Evolutionary conservation across 345 rosid genomes (phyloP), one percentile per base, ranked within the genome.

Genomic region (Clarkia xantiana): DNA sequence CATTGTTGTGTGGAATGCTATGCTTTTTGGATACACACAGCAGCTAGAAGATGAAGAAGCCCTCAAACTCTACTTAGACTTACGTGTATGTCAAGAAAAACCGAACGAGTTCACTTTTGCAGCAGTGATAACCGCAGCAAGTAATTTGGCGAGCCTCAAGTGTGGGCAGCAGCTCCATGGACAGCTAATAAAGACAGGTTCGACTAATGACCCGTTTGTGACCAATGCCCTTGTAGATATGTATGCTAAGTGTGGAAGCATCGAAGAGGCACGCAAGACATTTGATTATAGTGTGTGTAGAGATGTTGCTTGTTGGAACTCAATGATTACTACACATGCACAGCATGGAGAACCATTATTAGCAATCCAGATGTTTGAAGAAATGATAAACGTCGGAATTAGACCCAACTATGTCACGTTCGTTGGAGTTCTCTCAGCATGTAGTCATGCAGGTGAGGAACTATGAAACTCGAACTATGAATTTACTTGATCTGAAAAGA

Each of bases 221-320:
- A 58, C 73, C 43, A 82, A 78, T 62, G 69, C 94, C 23, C 67
- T 80, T 38, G 41, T 86, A 45, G 82, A 80, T 55, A 86, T 80
- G 96, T 82, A 82, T 42, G 74, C 84, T 43, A 86, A 86, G 68
- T 76, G 94, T 56, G 94, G 94, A 62, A 73, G 76, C 58, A 69
- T 80, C 4, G 64, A 57, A 61, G 79, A 73, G 47, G 84, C 96
- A 40, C 18, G 58, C 18, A 71, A 67, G 61, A 66, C 75, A 55
- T 82, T 78, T 64, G 44, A 29, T 59, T 65, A 62, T 6, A 45
- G 71, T 25, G 19, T 25, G 42, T 50, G 67, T 55, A 77, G 71
- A 72, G 84, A 80, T 55, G 54, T 65, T 1, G 67, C 70, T 23
- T 80, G 89, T 57, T 82, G 86, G 94, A 86, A 82, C 59, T 73